Base-by-base conservation (phyloP, 371 early-diverging fungal genomes). In the Mucor circinelloides region DNA sequence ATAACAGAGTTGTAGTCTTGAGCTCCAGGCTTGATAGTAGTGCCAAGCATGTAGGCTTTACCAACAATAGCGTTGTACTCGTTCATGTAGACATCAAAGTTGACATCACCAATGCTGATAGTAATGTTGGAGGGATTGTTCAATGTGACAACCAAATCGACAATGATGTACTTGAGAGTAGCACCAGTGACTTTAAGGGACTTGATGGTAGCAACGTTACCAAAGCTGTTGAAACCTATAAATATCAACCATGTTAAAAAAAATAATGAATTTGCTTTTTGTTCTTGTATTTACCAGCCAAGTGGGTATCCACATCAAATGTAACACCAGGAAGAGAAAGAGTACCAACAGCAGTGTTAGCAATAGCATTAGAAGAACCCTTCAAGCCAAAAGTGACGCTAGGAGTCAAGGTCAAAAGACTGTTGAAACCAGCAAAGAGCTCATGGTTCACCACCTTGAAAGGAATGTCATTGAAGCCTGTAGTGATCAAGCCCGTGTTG, bases 71-170 rank as follows among this genome's bases (percentile, higher is more conserved):
- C 69, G 52, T 74, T 65, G 48, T 61, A 60, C 6, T 80, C 81
- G 30, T 75, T 67, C 65, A 78, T 77, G n/a, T 64, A 42, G 36
- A 84, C 75, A 56, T 79, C 66, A 66, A 88, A 84, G 52, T 69
- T 69, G 50, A 85, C 76, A 61, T 84, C 72, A 32, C 86, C 87
- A 40, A 86, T 65, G 48, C 71, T 78, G 59, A 86, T 85, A 2
- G 86, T 84, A 60, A 85, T 75, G 21, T 76, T 77, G 13, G 87
- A 86, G 5, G 89, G 89, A 32, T 84, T 86, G 63, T 67, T 74
- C 23, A 87, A 63, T 19, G 67, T 64, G 25, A 80, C 77, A 44
- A 67, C 73, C 57, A 80, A 76, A 31, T 75, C 46, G 57, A 87
- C 74, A 59, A 68, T 52, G 30, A 83, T 54, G 28, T 85, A 74